These are phyloP conservation scores for Leccinum subgranulosum DNA, from an alignment of 768 basidiomycete genomes.

Conservation along the genomic window DNA sequence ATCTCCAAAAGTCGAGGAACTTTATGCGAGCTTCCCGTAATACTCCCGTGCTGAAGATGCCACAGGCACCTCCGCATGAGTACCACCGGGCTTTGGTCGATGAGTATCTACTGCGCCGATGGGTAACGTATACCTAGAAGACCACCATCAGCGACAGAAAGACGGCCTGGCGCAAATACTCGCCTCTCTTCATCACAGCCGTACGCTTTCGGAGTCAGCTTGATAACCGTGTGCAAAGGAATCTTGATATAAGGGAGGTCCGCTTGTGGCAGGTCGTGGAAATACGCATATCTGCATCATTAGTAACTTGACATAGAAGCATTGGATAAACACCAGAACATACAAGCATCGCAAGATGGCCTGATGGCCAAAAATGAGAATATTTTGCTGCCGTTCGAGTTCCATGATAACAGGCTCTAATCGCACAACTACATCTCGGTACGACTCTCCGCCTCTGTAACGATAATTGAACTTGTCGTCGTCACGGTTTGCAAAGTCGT, in stretches of 20 bases:
- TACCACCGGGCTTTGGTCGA: conserved; percentile 51
- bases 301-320: background rate
- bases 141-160: background rate
- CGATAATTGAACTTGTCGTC: conserved; percentile 99
- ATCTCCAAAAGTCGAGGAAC: background rate
- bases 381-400: conserved; percentile 95
- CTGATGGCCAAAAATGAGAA: conserved; percentile 96
- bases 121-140: conserved; percentile 74
- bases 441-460: conserved; percentile 95
- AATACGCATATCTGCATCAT: conserved; percentile 84
- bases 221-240: conserved; percentile 95
- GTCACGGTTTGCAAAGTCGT: conserved; percentile 96
- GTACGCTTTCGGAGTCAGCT: conserved; percentile 96
- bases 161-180: conserved; percentile 2
- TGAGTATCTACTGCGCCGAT: conserved; percentile 95
- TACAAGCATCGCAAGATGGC: conserved; percentile 79
- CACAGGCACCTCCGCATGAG: conserved; percentile 19
- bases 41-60: conserved; percentile 35
- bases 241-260: conserved; percentile 99
- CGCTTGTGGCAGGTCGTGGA: conserved; percentile 85
- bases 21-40: conserved; percentile 24
- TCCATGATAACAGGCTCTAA: conserved; percentile 99
- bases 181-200: conserved; percentile 97
- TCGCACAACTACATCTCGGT: conserved; percentile 92
- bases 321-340: conserved; percentile 22